phyloP scores from a whole-genome alignment of 2,329 filamentous ascomycete species.

The Aspergillus texensis region DNA sequence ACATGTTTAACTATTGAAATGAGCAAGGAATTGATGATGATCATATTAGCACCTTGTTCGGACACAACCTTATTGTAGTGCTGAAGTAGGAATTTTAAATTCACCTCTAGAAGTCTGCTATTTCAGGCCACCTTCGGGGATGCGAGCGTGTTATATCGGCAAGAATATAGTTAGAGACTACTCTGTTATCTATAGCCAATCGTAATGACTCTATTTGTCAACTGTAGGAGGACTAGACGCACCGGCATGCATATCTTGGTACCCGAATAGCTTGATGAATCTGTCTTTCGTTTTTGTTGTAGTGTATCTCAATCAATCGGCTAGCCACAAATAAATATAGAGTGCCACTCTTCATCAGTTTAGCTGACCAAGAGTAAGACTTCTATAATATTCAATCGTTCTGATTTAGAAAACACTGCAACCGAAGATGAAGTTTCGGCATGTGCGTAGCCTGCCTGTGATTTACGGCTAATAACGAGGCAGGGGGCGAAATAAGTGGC shows the following conservation, averaged over 20 bases:
- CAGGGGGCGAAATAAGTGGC: rapidly evolving
- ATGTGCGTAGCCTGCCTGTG: background rate
- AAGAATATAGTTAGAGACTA: too few species aligned
- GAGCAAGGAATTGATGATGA: too few species aligned
- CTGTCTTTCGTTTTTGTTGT: background rate
- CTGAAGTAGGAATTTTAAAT: too few species aligned
- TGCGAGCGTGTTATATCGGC: too few species aligned
- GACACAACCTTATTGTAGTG: too few species aligned
- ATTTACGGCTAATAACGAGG: background rate
- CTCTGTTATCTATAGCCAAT: too few species aligned
- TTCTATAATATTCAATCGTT: background rate
- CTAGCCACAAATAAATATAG: background rate
- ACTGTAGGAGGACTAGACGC: too few species aligned
- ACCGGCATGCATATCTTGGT: background rate
- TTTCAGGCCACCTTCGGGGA: too few species aligned
- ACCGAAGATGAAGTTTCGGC: background rate
- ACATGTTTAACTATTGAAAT: too few species aligned
- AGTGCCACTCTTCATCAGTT: background rate
- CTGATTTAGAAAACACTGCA: background rate
- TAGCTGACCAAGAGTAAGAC: background rate
- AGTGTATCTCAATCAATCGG: background rate
- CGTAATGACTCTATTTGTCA: too few species aligned
- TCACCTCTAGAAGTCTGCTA: too few species aligned
- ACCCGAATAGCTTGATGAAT: background rate
- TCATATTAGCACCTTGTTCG: too few species aligned